Evolutionary conservation across 371 early-diverging fungal genomes (phyloP), one percentile per base, ranked within the genome.

Genomic region (Apophysomyces sp.): DNA sequence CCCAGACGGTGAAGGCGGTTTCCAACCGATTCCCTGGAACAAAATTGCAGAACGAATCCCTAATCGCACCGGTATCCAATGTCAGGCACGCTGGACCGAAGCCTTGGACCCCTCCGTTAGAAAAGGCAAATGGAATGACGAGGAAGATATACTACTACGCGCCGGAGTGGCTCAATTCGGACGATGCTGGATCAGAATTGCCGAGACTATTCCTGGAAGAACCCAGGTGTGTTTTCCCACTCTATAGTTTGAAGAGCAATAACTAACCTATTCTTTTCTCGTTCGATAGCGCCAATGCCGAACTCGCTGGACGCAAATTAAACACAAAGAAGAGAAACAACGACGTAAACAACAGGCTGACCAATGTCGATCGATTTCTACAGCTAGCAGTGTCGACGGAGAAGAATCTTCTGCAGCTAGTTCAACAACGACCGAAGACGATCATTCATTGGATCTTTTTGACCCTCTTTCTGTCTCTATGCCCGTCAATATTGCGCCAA

Each of bases 71-170:
- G 86, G 85, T 2, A 84, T 86, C 28, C 92, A 91, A 63, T 89
- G 90, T 3, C 89, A 89, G 61, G 90, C 92, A 15, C 81, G 90
- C 6, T 91, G 89, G 83, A 83, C 85, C 4, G 92, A 91, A 66
- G 88, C 92, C 4, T 57, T 91, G 9, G 89, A 91, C 59, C 92
- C 92, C 3, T 69, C 65, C 18, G 86, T 87, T 12, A 74, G 86
- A 5, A 87, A 86, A 49, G 92, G 89, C 0, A 83, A 85, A 58
- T 92, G 92, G 92, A 72, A 76, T 11, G 61, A 62, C 0, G 84
- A 84, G 12, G 92, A 92, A 74, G 92, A 89, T 54, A 65, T 49
- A 3, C 34, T 86, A 21, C 58, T 92, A 56, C 54, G 75, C 36
- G 64, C 76, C 37, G 89, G 86, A 7, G 81, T 85, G 4, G 68